Base-by-base conservation (phyloP, 2,329 filamentous ascomycete species). In the Verruconis gallopava region DNA sequence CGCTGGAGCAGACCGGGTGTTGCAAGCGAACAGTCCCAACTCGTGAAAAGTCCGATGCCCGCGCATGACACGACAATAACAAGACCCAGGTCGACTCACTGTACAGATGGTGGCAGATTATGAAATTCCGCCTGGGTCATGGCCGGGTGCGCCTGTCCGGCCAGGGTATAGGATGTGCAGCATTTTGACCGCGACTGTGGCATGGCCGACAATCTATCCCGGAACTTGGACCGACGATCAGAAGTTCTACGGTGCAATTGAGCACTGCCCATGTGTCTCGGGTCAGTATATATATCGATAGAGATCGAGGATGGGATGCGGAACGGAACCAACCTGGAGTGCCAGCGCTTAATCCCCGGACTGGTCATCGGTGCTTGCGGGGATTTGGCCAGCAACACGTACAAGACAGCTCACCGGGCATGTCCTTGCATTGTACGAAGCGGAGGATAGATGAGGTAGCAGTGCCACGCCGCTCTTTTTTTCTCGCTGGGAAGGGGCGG, bases 41-140 rank as follows among this genome's bases (percentile, higher is more conserved):
- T 5, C 37, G 2, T 22, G 17, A 21, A 21, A 4, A 5, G 13
- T 14, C 22, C 37, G 37, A 38, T 19, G 34, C 22, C 4, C 20
- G 21, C 19, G 21, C 37, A 39, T 30, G 21, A 12, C 9, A 19
- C 22, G 18, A 4, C 18, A 20, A 22, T 36, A 15, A 35, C 19
- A 22, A 4, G 11, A 1, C n/a, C 13, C 1, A 15, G 39, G 17
- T 19, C 14, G n/a, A 42, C 40, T 36, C 25, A 42, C 40, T 42
- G 40, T 13, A 42, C 15, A 14, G 30, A 42, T 9, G 15, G 15
- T 4, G 40, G 40, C 1, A 42, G 32, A 21, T 36, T 32, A 15
- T 17, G n/a, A 21, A 36, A 42, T 12, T 42, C 40, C 4, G 18
- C n/a, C 14, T 42, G 21, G 19, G 37, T 21, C 13, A 40, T 19